Conservation (phyloP, 768 basidiomycete species). For the Serendipita vermifera region DNA sequence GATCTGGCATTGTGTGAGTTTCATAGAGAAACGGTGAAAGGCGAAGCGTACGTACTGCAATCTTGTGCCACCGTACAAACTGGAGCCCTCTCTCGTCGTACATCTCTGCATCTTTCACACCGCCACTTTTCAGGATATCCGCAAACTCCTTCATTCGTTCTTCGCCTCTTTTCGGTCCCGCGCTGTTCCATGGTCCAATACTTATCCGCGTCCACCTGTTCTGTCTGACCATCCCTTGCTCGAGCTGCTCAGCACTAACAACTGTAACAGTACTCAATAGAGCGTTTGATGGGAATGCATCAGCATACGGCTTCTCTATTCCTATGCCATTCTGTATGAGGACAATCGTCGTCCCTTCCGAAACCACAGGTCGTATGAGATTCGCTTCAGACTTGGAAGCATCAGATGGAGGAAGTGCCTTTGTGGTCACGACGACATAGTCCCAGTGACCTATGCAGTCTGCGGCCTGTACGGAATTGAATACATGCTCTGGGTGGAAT, state of each 20-base stretch:
- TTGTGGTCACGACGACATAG: conserved; percentile 23
- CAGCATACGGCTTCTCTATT: conserved; percentile 21
- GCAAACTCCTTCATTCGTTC: conserved; percentile 14
- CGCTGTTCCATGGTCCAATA: conserved; percentile 20
- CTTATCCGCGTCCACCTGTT: conserved; percentile 23
- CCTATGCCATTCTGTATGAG: conserved; percentile 25
- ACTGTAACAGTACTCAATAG: conserved; percentile 23
- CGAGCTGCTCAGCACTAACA: conserved; percentile 21
- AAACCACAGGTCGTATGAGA: conserved; percentile 14
- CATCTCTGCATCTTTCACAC: conserved; percentile 20
- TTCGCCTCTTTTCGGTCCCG: conserved; percentile 12
- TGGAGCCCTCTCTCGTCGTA: conserved; percentile 20
- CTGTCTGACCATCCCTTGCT: conserved; percentile 19
- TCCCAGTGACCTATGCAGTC: conserved; percentile 16
- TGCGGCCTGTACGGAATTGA: conserved; percentile 18
- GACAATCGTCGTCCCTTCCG: conserved; percentile 16
- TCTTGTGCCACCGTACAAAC: conserved; percentile 24
- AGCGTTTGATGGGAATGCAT: conserved; percentile 17
- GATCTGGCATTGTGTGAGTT: conserved; percentile 13
- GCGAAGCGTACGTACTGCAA: conserved; percentile 16
- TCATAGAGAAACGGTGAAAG: not conserved
- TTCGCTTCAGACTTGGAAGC: conserved; percentile 17
- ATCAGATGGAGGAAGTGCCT: conserved; percentile 20
- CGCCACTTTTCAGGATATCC: conserved; percentile 18
- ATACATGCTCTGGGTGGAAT: conserved; percentile 20